These are phyloP conservation scores for Patellifolia procumbens DNA, from an alignment of 179 eudicot genomes.

Conservation along the genomic window DNA sequence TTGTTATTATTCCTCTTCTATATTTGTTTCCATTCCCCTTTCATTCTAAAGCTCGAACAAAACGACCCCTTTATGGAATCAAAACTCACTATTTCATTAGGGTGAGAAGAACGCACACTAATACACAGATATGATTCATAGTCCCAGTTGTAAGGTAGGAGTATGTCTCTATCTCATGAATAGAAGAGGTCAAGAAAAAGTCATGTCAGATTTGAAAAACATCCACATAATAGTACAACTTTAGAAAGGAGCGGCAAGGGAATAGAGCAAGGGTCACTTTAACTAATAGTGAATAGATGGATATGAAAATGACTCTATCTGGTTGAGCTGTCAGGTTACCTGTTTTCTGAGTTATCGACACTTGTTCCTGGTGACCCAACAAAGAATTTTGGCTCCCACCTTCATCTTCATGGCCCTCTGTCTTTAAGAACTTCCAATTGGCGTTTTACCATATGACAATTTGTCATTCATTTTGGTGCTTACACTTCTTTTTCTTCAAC, in stretches of 20 bases:
- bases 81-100: no score
- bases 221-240: neutral
- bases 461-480: neutral
- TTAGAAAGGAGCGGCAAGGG: neutral
- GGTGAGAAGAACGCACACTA: no score
- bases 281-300: neutral
- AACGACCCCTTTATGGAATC: no score
- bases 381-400: neutral
- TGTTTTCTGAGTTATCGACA: slow-evolving; percentile 3
- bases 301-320: slow-evolving; percentile 5
- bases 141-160: neutral
- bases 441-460: neutral
- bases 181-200: slow-evolving; percentile 6
- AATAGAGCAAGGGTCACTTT: neutral
- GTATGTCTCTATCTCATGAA: neutral
- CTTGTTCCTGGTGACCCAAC: slow-evolving; percentile 8
- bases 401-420: neutral
- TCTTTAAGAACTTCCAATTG: neutral
- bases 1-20: no score
- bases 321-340: slow-evolving; percentile 9
- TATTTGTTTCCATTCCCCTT: no score
- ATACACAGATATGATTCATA: neutral
- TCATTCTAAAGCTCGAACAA: no score
- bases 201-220: neutral
- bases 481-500: neutral